Base-by-base conservation (phyloP, 2,329 filamentous ascomycete genomes). In the Hypoxylon sp. region DNA sequence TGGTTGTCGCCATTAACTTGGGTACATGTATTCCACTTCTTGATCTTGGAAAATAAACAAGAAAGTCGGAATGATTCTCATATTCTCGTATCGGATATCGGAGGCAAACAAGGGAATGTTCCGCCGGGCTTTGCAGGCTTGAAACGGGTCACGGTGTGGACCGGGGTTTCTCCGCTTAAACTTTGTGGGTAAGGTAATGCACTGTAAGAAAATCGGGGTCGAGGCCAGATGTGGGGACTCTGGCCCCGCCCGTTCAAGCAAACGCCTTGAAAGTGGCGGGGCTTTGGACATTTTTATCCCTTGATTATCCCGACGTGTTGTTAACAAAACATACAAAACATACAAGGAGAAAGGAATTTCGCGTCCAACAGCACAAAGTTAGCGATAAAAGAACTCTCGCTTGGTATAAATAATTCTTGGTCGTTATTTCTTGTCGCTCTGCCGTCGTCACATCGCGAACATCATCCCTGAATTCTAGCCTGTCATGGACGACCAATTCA, bases 401-500 rank as follows among this genome's bases (percentile, higher is more conserved):
- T 43, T 53, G 17, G 25, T n/a, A 41, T 41, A 11, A 43, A 32
- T 23, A 45, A 25, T 46, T 34, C 14, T 30, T 34, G 10, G 17
- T 17, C 14, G n/a, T 38, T 51, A 49, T 50, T 51, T 14, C 21
- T 51, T 25, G 19, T 30, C 23, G 28, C 48, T 21, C 17, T 34
- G 10, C 25, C 1, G 14, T 32, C 23, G 13, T 56, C 32, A 5
- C 25, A 25, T 32, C 38, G 7, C 23, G n/a, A 28, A 30, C 52
- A 56, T 21, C 38, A 32, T 7, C 46, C 21, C 41, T 23, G 21
- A 11, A 32, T 21, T 49, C 9, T 53, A 48, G 34, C 49, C n/a
- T 46, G 59, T 9, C 21, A 89, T 89, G 87, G 86, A 89, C 21
- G 87, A 89, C 70, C 87, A 89, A 73, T 89, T 89, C 71, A 83